Evolutionary conservation across 345 rosid species (phyloP), one percentile per base, ranked within the genome.

Genomic region (Camelina sativa): DNA sequence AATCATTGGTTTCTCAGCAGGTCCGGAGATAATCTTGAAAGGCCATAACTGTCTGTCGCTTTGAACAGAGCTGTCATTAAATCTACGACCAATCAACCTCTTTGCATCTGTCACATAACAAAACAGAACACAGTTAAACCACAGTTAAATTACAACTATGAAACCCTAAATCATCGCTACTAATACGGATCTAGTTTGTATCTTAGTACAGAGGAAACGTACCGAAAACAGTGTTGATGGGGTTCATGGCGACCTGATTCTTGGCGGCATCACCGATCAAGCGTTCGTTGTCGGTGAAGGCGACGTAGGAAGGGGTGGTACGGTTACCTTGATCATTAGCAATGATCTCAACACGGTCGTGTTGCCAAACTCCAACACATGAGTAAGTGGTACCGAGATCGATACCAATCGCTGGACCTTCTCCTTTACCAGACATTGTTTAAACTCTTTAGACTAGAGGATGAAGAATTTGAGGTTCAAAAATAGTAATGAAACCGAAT

Each of bases 51-150:
- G 83, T 3, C 83, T 80, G 71, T 89, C 94, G 11, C 87, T 69
- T 73, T 89, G 92, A 5, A 89, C 95, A 5, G 95, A 74, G 8
- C 87, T 46, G 54, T 89, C 95, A 7, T 69, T 83, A 57, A 78
- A 86, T 65, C 95, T 79, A 53, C 95, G 84, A 8, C 95, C 95
- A 64, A 89, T 89, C 85, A 89, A 84, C 73, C 91, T 67, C 84
- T 89, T 89, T 0, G 92, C 91, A 83, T 89, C 92, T 87, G 82
- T 32, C 11, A 60, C 19, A 71, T 6, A 5, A 11, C 12, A 35
- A n/a, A 37, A n/a, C 15, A 4, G 8, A 54, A 32, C 4, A 12
- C 37, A 22, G 22, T 58, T 30, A 55, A 19, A 5, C 22, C 20
- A 43, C 15, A 20, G 9, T 34, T 20, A 19, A 15, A 34, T 40